These are phyloP conservation scores for Vanrija sp. DNA, from an alignment of 1,284 basidiomycete genomes.

Conservation along the genomic window DNA sequence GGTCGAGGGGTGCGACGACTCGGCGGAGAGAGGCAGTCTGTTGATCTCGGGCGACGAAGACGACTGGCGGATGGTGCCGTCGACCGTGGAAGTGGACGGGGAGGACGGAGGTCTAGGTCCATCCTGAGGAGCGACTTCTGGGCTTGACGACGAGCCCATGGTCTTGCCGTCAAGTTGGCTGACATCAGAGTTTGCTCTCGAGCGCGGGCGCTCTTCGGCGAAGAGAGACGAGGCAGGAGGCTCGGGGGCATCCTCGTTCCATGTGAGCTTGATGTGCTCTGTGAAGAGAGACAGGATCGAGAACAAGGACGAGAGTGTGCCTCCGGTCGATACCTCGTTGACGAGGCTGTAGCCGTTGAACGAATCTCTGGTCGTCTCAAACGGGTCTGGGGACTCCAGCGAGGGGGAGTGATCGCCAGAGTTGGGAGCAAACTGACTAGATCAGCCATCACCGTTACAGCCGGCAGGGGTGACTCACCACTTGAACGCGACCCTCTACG, in stretches of 20 bases:
- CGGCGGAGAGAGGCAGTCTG: too few species aligned
- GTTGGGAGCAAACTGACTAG: conserved; percentile 58
- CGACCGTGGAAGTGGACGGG: neutral
- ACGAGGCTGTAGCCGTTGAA: conserved; percentile 90
- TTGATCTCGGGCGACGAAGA: neutral
- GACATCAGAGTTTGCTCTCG: conserved; percentile 45
- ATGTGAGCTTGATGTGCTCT: conserved; percentile 90
- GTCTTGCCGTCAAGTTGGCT: conserved; percentile 37
- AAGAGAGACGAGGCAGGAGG: too few species aligned
- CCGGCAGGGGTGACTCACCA: conserved; percentile 25
- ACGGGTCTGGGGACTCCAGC: conserved; percentile 27
- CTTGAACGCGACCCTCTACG: conserved; percentile 70
- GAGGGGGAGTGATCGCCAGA: conserved; percentile 13
- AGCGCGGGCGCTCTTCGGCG: neutral
- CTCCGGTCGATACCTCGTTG: conserved; percentile 90
- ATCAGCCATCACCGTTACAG: neutral
- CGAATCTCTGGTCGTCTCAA: conserved; percentile 10
- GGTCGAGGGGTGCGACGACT: neutral
- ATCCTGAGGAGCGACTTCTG: too few species aligned
- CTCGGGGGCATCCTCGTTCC: conserved; percentile 53
- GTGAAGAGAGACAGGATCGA: conserved; percentile 95
- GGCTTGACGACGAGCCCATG: conserved; percentile 9
- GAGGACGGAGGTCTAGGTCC: too few species aligned
- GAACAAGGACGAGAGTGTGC: conserved; percentile 91
- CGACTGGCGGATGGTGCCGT: conserved; percentile 1